Evolutionary conservation across 345 rosid species (phyloP), one percentile per base, ranked within the genome.

Genomic region (Brassica carinata): DNA sequence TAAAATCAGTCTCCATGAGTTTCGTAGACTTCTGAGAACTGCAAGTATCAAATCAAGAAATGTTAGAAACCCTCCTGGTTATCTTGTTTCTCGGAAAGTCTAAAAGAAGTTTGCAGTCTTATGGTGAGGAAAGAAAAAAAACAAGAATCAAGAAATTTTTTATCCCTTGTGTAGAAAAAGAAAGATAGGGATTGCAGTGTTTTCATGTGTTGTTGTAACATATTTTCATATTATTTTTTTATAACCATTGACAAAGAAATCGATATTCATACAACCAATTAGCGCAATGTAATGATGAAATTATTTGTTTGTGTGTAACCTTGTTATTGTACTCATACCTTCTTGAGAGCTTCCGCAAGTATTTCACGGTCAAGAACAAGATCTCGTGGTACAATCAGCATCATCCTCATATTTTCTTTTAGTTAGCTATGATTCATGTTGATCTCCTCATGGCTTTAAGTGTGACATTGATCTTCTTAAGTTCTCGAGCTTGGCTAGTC

Each of bases 1-100:
- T 53, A 95, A 76, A 86, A 88, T 95, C 80, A 95, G 96, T 77
- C 90, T 95, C 51, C 66, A 89, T 5, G 98, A 95, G 84, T 95
- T 95, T 85, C 93, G 94, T 3, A 86, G 89, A 73, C 94, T 95
- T 74, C 71, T 95, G 85, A 87, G 97, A 85, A 88, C 90, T 45
- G 99, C 98, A 66, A 95, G 99, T 86, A 80, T 95, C 40, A 81
- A 89, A 36, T 87, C 97, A 57, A 78, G 72, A 64, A 88, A 77
- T 73, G 82, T 84, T 18, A 73, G 38, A 55, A 79, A 26, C 69
- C 78, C 82, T 57, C 74, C 82, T 43, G 78, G 77, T 79, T 74
- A 73, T 26, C 78, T 29, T 14, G 26, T 72, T 67, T 66, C 78
- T 58, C 64, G 17, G 30, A 67, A 79, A 48, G 45, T 79, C 69